Evolutionary conservation across 1,139 yeast genomes (phyloP).

Genomic region (Wickerhamomyces sp.): DNA sequence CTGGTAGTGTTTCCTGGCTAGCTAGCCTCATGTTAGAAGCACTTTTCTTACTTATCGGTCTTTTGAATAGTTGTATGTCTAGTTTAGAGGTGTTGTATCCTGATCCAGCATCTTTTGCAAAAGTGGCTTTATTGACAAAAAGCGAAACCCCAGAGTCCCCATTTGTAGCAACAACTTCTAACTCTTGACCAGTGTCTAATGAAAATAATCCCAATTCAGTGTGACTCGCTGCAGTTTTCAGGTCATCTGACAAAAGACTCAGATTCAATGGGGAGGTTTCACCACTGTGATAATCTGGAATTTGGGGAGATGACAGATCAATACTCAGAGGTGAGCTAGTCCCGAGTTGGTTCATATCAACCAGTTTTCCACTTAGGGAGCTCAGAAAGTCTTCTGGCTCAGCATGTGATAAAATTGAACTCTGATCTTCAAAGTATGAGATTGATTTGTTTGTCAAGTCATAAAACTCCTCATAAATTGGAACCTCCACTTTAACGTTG

Average conservation of each 20-base stretch:
- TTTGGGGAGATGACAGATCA: constrained; percentile 1
- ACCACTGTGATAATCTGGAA: background rate
- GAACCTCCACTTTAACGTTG: background rate
- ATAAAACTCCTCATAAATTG: background rate
- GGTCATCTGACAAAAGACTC: constrained; percentile 9
- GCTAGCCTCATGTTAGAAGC: background rate
- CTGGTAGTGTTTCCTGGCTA: too few relatives aligned
- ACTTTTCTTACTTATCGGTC: background rate
- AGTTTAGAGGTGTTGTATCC: background rate
- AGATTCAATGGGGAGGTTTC: constrained; percentile 10
- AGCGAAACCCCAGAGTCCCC: constrained; percentile 1
- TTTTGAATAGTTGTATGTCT: background rate
- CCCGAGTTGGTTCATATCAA: background rate
- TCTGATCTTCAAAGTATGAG: background rate
- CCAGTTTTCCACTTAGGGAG: background rate
- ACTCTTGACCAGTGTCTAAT: constrained; percentile 11
- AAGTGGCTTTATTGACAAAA: constrained; percentile 1
- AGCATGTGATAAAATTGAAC: too few relatives aligned
- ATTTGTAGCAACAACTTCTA: constrained; percentile 5
- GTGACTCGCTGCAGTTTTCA: constrained; percentile 6
- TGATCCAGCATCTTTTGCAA: background rate
- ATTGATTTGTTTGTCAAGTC: background rate
- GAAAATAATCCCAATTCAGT: constrained; percentile 6
- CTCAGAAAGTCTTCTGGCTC: too few relatives aligned
- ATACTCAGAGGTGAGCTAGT: background rate